Conservation (phyloP, 2,329 filamentous ascomycete genomes). For the Arthrobotrys iridis region DNA sequence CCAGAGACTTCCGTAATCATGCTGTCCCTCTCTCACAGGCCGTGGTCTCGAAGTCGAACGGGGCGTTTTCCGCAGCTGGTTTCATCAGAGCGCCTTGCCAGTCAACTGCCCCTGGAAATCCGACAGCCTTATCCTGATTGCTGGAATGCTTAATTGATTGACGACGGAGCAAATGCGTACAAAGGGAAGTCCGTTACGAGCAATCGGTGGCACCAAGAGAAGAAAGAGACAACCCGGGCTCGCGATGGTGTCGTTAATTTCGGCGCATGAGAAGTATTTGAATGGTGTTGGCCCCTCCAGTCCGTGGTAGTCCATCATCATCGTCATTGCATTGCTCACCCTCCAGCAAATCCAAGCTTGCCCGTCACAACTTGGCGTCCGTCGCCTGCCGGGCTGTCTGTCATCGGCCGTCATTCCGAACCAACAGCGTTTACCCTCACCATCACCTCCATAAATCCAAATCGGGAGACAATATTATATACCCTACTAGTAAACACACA, state of each 20-base stretch:
- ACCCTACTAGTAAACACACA: too few species aligned
- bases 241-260: slow-evolving; percentile 4
- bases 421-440: background rate
- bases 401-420: background rate
- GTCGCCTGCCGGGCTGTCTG: slow-evolving; percentile 29
- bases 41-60: background rate
- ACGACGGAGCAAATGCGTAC: background rate
- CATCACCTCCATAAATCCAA: background rate
- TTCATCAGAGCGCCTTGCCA: slow-evolving; percentile 29
- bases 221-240: background rate
- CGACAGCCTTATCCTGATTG: slow-evolving; percentile 7
- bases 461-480: too few species aligned
- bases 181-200: background rate
- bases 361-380: slow-evolving; percentile 23
- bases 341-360: background rate
- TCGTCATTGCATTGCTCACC: slow-evolving; percentile 21
- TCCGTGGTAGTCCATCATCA: background rate
- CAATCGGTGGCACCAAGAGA: background rate
- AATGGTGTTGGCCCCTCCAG: slow-evolving; percentile 12
- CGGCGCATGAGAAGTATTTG: slow-evolving; percentile 1
- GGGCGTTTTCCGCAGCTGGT: slow-evolving; percentile 38
- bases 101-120: slow-evolving; percentile 13
- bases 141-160: background rate
- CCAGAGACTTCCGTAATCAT: background rate
- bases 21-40: background rate